Evolutionary conservation across 2,329 filamentous ascomycete species (phyloP).

Genomic region (Tolypocladium paradoxum): DNA sequence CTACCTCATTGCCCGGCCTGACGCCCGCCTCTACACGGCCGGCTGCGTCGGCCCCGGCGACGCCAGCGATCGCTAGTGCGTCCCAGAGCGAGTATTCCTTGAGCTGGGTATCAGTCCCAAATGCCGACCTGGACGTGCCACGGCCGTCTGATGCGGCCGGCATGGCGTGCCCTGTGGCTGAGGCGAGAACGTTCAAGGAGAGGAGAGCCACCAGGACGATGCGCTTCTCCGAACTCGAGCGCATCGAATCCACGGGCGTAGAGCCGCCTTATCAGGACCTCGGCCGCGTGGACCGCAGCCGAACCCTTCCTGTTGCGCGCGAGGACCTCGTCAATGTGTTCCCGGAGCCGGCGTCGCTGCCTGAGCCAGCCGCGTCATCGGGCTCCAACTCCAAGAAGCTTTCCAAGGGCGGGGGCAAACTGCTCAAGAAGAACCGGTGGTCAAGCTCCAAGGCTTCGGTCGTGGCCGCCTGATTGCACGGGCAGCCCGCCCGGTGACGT

Average conservation of each 20-base stretch:
- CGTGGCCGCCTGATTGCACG: constrained; percentile 5
- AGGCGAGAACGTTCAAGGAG: constrained; percentile 7
- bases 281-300: constrained; percentile 3
- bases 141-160: not conserved
- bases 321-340: constrained; percentile 13
- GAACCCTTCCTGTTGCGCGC: constrained; percentile 4
- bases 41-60: constrained; percentile 5
- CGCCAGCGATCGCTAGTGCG: constrained; percentile 3
- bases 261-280: constrained; percentile 5
- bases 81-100: constrained; percentile 4
- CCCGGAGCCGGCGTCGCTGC: constrained; percentile 9
- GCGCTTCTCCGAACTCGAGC: constrained; percentile 20
- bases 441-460: constrained; percentile 9
- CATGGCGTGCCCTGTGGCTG: not conserved
- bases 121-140: not conserved
- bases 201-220: constrained; percentile 9
- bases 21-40: constrained; percentile 5
- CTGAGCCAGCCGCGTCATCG: constrained; percentile 8
- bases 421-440: constrained; percentile 15
- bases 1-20: constrained; percentile 10
- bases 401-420: constrained; percentile 18
- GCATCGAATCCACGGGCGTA: constrained; percentile 15
- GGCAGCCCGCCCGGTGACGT: not conserved
- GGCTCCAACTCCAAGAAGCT: constrained; percentile 15
- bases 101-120: constrained; percentile 3